phyloP scores from a whole-genome alignment of 108 stramenopile species.

The Conticribra weissflogii region DNA sequence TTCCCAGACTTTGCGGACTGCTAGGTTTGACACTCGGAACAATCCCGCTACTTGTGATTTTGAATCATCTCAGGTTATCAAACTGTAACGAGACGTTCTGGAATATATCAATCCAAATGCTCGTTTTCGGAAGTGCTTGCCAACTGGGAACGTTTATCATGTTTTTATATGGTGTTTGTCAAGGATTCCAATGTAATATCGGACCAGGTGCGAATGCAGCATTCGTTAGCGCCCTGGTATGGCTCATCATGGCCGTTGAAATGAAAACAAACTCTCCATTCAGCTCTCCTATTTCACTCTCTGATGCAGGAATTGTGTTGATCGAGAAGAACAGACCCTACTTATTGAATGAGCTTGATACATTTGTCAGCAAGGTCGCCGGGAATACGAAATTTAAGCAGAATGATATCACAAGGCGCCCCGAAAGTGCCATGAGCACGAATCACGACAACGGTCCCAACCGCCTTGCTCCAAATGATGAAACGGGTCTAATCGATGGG shows the following conservation, averaged over 20 bases:
- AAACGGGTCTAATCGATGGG: too few species aligned
- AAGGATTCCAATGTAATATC: neutral
- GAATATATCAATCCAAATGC: constrained; percentile 6
- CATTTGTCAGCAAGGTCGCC: too few species aligned
- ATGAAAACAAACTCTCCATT: constrained; percentile 15
- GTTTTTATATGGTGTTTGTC: constrained; percentile 12
- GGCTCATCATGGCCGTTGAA: constrained; percentile 9
- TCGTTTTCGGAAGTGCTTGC: constrained; percentile 5
- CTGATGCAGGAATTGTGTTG: neutral
- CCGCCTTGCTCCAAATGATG: too few species aligned
- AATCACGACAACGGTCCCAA: too few species aligned
- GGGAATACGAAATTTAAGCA: too few species aligned
- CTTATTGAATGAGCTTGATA: too few species aligned
- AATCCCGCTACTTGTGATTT: constrained; percentile 3
- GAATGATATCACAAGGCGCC: too few species aligned
- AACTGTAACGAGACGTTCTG: neutral
- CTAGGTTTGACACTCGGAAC: neutral
- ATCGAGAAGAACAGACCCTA: neutral
- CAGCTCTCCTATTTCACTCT: neutral
- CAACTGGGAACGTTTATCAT: constrained; percentile 7
- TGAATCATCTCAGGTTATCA: neutral
- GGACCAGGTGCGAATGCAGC: constrained; percentile 7
- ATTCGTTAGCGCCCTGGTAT: neutral
- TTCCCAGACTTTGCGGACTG: constrained; percentile 1
- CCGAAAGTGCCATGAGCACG: too few species aligned